Evolutionary conservation across 768 basidiomycete species (phyloP).

Genomic region (Leccinum ochraceum): DNA sequence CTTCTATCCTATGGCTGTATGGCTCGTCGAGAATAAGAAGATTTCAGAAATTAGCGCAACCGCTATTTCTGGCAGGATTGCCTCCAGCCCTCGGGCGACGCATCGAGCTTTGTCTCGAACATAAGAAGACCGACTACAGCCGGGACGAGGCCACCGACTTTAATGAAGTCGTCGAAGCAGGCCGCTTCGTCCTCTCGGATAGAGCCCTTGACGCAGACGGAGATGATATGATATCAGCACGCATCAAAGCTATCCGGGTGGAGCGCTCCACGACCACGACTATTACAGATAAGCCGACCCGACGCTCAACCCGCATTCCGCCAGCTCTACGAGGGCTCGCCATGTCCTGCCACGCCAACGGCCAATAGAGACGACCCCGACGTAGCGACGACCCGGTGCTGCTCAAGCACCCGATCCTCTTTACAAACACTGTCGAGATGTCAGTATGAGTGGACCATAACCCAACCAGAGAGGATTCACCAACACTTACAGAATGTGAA

Average conservation of each 20-base stretch:
- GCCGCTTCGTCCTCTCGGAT: not conserved
- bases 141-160: not conserved
- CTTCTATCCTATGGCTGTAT: not conserved
- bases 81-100: not conserved
- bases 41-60: not conserved
- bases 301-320: not conserved
- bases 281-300: no score
- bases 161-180: not conserved
- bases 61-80: not conserved
- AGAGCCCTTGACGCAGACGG: not conserved
- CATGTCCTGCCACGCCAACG: slow-evolving; percentile 72
- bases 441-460: no score
- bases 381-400: no score
- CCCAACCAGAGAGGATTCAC: no score
- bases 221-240: not conserved
- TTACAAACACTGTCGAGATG: no score
- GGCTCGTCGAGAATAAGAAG: not conserved
- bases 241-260: not conserved
- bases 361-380: slow-evolving; percentile 8
- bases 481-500: no score
- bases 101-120: not conserved
- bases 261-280: not conserved
- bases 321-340: slow-evolving; percentile 37
- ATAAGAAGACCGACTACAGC: not conserved
- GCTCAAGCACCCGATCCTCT: no score